Evolutionary conservation across 2,329 filamentous ascomycete species (phyloP).

Genomic region (Claviceps arundinis): DNA sequence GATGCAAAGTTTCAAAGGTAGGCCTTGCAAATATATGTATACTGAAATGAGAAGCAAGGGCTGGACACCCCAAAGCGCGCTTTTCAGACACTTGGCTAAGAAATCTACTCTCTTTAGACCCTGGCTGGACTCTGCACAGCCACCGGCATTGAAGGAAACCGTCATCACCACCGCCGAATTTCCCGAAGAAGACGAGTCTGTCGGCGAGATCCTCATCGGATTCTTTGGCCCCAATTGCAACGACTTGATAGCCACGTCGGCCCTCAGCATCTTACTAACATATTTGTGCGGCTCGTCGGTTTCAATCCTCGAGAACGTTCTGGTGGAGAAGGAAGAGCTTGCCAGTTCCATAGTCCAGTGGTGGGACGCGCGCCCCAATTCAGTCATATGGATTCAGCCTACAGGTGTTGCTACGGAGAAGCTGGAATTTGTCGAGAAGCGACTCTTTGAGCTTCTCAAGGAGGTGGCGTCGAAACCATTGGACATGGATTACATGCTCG

Average conservation of each 20-base stretch:
- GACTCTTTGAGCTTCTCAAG: slow-evolving; percentile 70
- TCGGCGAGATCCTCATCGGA: slow-evolving; percentile 72
- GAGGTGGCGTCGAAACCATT: slow-evolving; percentile 69
- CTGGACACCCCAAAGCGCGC: background rate
- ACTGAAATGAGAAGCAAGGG: background rate
- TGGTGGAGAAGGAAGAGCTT: slow-evolving; percentile 88
- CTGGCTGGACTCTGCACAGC: slow-evolving; percentile 79
- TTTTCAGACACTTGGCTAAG: background rate
- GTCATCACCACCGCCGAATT: slow-evolving; percentile 73
- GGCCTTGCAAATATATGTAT: slow-evolving; percentile 1
- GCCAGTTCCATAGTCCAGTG: slow-evolving; percentile 74
- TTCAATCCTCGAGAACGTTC: slow-evolving; percentile 75
- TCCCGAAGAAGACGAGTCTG: slow-evolving; percentile 90
- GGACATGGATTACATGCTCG: slow-evolving; percentile 80
- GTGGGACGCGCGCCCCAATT: slow-evolving; percentile 67
- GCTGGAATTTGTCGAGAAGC: slow-evolving; percentile 69
- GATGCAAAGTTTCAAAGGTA: slow-evolving; percentile 62
- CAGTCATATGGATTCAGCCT: slow-evolving; percentile 73
- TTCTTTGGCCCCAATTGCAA: slow-evolving; percentile 79
- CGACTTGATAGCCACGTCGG: slow-evolving; percentile 53
- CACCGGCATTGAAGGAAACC: slow-evolving; percentile 58
- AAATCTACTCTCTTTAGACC: slow-evolving; percentile 32
- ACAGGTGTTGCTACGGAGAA: slow-evolving; percentile 80
- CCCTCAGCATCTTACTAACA: slow-evolving; percentile 65
- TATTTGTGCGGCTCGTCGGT: slow-evolving; percentile 92